Percentiles rank a stretch among this genome's conserved stretches.
Evolutionary conservation across 108 stramenopile genomes (phyloP).

Genomic region (Chaetoceros tenuissimus): DNA sequence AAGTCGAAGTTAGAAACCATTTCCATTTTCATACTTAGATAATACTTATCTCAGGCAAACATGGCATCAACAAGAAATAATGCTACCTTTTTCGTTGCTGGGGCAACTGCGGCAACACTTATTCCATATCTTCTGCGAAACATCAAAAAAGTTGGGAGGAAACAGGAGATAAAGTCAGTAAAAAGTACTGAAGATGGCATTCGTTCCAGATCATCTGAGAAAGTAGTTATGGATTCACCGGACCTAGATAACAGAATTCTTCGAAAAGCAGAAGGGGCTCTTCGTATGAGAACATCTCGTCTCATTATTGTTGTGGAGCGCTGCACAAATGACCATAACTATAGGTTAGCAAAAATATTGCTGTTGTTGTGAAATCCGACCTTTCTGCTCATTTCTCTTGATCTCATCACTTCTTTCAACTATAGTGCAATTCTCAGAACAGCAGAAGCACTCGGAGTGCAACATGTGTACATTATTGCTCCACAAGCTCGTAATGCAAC

Average conservation of each 20-base stretch:
- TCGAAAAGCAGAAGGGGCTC: constrained; percentile 78
- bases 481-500: constrained; percentile 25
- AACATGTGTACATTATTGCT: constrained; percentile 72
- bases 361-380: neutral
- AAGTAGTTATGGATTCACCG: constrained; percentile 55
- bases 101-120: too few relatives aligned
- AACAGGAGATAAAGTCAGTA: too few relatives aligned
- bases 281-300: constrained; percentile 64
- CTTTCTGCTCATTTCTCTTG: neutral
- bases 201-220: too few relatives aligned
- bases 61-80: too few relatives aligned
- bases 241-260: constrained; percentile 71
- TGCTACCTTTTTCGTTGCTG: too few relatives aligned
- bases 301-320: constrained; percentile 68
- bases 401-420: neutral
- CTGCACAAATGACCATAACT: constrained; percentile 85
- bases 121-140: too few relatives aligned
- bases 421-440: constrained; percentile 49
- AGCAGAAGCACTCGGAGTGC: constrained; percentile 81
- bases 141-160: too few relatives aligned
- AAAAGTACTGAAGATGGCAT: too few relatives aligned
- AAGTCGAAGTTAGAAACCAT: too few relatives aligned
- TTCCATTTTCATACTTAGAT: too few relatives aligned
- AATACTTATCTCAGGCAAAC: too few relatives aligned
- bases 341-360: constrained; percentile 30